Evolutionary conservation across 1,139 yeast species (phyloP), one percentile per base, ranked within the genome.

Genomic region (Candida albicans): DNA sequence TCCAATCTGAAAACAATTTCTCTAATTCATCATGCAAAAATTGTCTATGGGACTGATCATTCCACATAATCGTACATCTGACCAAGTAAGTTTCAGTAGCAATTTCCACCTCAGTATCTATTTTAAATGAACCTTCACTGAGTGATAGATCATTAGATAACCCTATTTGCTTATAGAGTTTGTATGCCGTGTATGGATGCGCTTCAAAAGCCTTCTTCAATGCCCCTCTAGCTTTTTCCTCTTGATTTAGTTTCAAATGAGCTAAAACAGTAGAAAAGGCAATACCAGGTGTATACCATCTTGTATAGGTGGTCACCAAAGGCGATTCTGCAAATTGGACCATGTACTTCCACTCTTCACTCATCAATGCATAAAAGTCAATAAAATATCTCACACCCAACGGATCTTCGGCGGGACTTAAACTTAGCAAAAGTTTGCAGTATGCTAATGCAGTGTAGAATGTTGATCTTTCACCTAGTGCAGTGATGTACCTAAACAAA

Each of bases 341-440:
- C 52, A 89, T 59, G 61, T 80, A 89, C 43, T 77, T 70, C 55
- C 74, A 82, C 49, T 87, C 88, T 35, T 77, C 83, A 40, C 88
- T 74, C 66, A 82, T 70, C 8, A 87, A 68, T 5, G 93, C 84
- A 58, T 87, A 89, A 56, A 78, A 84, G 59, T 89, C 96, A 53
- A 89, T 82, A 61, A 88, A 86, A 55, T 84, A 83, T 50, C 96
- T 74, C 5, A 85, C 90, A 10, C 96, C 96, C 46, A 84, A 67
- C 0, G 96, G 96, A 67, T 89, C 97, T 40, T 84, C 88, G 1
- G 82, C 77, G 1, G 96, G 96, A 32, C 81, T 77, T 37, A 89
- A 65, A 1, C 89, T 78, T 51, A 85, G 67, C 41, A 90, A 67
- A 7, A 85, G 68, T 57, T 87, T 89, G 54, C 87, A 79, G 67